Percentiles rank a stretch among this genome's conserved stretches.
Evolutionary conservation across 495 filamentous ascomycete species (phyloP).

Genomic region (Penicillium roqueforti): DNA sequence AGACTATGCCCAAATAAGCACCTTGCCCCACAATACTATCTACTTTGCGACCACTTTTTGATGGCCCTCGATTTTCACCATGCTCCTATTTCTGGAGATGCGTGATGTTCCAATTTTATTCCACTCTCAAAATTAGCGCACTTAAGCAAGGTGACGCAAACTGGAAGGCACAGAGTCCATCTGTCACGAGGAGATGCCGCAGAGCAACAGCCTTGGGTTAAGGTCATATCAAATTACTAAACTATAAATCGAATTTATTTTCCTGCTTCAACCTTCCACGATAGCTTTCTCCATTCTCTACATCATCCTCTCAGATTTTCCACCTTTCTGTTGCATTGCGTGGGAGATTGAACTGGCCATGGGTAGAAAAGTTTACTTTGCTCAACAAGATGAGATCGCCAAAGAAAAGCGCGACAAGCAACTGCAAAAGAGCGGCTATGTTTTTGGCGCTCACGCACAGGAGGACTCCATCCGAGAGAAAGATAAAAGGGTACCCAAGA

Average conservation of each 20-base stretch:
- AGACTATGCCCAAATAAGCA: too few species aligned
- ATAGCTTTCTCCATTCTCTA: not conserved
- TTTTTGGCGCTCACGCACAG: slow-evolving; percentile 16
- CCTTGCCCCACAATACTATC: too few species aligned
- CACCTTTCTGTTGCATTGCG: not conserved
- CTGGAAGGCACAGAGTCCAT: not conserved
- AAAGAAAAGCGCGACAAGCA: slow-evolving; percentile 2
- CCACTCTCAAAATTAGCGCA: not conserved
- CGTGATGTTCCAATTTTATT: not conserved
- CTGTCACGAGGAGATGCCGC: not conserved
- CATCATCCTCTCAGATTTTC: not conserved
- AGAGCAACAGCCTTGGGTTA: not conserved
- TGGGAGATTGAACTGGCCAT: not conserved
- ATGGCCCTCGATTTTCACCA: not conserved
- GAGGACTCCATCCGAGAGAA: slow-evolving; percentile 15
- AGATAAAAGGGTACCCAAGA: slow-evolving; percentile 18
- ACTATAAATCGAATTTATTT: slow-evolving; percentile 1
- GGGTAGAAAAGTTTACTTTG: slow-evolving; percentile 13
- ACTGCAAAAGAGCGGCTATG: slow-evolving; percentile 15
- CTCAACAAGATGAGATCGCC: slow-evolving; percentile 12
- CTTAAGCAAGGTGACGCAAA: not conserved
- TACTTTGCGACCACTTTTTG: not conserved
- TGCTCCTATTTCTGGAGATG: not conserved
- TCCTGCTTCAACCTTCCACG: not conserved
- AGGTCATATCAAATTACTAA: not conserved